Evolutionary conservation across 2,329 filamentous ascomycete genomes (phyloP), one percentile per base, ranked within the genome.

Genomic region (Fusarium caatingaense): DNA sequence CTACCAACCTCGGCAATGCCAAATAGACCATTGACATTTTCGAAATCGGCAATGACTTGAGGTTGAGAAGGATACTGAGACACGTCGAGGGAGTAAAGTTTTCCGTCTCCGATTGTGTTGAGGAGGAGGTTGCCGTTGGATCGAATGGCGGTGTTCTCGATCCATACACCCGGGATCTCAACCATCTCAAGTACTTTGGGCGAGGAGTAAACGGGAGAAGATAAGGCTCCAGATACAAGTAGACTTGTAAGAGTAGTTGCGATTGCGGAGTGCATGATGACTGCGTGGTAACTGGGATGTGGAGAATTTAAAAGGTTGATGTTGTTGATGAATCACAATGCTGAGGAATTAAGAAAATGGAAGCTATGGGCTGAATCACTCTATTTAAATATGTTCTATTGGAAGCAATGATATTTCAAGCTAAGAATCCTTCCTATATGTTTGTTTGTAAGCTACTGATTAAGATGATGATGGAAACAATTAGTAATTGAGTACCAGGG

Each of bases 51-150:
- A 10, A 56, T 16, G 5, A 27, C 12, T 0, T 23, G 11, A 2
- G 40, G 21, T 0, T 25, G 5, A 9, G 40, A 25, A 9, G 27
- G 20, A 1, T 2, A 20, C 6, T 34, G 8, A 8, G 37, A 10
- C 1, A 30, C 12, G 18, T 59, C 20, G 1, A 60, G 32, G 3
- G 48, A 46, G 37, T 42, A 66, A 8, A 66, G 12, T 6, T 47
- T 20, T 5, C 25, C 30, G 9, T 50, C 30, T 23, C 37, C 44
- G 9, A 66, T 27, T 6, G 48, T 42, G 44, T 13, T 66, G 11
- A 66, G 48, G 6, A 66, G 11, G 23, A 65, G 60, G 42, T 66
- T 20, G 2, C 63, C 63, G 15, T 60, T 66, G 13, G 48, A 34
- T 28, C 63, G 45, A 30, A 25, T n/a, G 3, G 25, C 63, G 10